Base-by-base conservation (phyloP, 306 rosid genomes). In the Rubus idaeus region DNA sequence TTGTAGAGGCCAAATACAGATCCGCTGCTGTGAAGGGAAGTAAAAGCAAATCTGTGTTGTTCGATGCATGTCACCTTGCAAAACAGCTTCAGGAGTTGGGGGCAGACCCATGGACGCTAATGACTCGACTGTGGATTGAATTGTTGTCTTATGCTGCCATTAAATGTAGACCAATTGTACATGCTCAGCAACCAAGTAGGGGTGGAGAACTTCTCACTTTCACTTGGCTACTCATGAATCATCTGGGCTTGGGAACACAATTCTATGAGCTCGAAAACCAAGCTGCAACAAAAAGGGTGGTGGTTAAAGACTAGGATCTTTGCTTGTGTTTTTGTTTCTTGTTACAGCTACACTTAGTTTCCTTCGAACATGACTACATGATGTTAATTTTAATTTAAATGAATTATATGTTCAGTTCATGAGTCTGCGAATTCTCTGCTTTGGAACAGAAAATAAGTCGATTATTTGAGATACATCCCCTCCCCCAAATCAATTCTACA, bases 141-240 rank as follows among this genome's bases (percentile, higher is more conserved):
- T 11, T 77, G 45, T 8, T 82, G 76, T 58, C 72, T 0, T 82
- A 66, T 39, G 85, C 79, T 11, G 68, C 85, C 67, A 68, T 68
- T 13, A 68, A 73, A 41, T 68, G 82, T 16, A 51, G 79, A 35
- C 79, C 82, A 10, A 58, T 68, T 61, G 76, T 78, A 4, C 85
- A 82, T 69, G 79, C 82, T 5, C 77, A 82, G 71, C 85, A 82
- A 61, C 76, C 73, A 21, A 60, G 85, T 35, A 73, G 68, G 18
- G 82, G 85, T 74, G 85, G 85, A 7, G 82, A 82, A 55, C 79
- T 73, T 1, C 14, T 82, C 21, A 82, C 82, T 40, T 78, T 82
- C 68, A 46, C 60, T 53, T 82, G 85, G 85, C 66, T 82, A 37
- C 77, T 82, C 16, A 77, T 82, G 79, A 11, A 68, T 51, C 85